Evolutionary conservation across 768 basidiomycete genomes (phyloP).

Genomic region (Agaricus blazei): DNA sequence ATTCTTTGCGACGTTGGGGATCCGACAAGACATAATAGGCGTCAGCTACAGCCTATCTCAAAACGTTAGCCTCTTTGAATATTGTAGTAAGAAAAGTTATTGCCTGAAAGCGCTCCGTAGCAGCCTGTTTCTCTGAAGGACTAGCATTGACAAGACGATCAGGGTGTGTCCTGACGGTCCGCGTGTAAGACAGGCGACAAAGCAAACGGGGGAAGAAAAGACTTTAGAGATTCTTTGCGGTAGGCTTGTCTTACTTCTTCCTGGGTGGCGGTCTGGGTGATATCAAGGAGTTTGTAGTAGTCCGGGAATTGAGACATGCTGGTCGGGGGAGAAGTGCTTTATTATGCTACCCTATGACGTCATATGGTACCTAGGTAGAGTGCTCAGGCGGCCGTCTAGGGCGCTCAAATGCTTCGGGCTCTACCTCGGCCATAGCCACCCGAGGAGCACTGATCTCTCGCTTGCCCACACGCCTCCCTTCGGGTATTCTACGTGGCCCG

Average conservation of each 20-base stretch:
- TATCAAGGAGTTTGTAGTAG: constrained; percentile 64
- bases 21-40: constrained; percentile 94
- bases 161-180: constrained; percentile 69
- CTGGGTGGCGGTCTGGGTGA: constrained; percentile 51
- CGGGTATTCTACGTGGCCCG: constrained; percentile 22
- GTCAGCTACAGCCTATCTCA: constrained; percentile 76
- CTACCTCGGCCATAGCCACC: constrained; percentile 13
- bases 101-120: constrained; percentile 87
- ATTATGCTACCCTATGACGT: constrained; percentile 18
- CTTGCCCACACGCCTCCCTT: constrained; percentile 19
- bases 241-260: constrained; percentile 77
- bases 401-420: constrained; percentile 26
- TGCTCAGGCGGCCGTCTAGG: constrained; percentile 33
- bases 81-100: neutral
- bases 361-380: constrained; percentile 7
- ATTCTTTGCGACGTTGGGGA: constrained; percentile 62
- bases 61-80: neutral
- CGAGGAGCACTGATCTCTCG: constrained; percentile 26
- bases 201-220: constrained; percentile 9
- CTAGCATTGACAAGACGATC: constrained; percentile 74
- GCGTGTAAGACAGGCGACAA: constrained; percentile 13
- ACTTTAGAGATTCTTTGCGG: constrained; percentile 76
- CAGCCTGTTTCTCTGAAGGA: constrained; percentile 59
- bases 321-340: constrained; percentile 9
- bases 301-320: constrained; percentile 76